phyloP scores from a whole-genome alignment of 257 asterid genomes.

The Agastache rugosa region DNA sequence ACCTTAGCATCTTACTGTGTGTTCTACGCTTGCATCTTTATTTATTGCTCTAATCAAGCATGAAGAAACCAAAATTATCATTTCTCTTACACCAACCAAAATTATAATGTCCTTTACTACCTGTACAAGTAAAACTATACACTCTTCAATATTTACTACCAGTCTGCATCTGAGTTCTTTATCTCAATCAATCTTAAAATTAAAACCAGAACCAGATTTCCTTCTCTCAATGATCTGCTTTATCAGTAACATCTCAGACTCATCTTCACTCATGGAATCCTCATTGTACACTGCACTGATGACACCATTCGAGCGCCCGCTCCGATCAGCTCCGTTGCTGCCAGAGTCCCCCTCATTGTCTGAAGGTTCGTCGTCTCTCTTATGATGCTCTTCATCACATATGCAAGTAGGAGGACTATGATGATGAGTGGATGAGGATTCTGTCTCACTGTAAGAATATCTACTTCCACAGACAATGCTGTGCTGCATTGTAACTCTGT shows the following conservation, averaged over 20 bases:
- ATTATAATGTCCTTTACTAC: constrained; percentile 12
- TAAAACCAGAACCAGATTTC: constrained; percentile 44
- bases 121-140: constrained; percentile 42
- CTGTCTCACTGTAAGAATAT: constrained; percentile 40
- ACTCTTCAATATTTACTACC: constrained; percentile 26
- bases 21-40: neutral
- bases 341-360: constrained; percentile 5
- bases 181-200: constrained; percentile 36
- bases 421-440: constrained; percentile 41
- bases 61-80: neutral
- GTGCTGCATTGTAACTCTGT: constrained; percentile 36
- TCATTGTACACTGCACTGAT: neutral
- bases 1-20: neutral
- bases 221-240: constrained; percentile 49
- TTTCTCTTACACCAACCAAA: neutral
- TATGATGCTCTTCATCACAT: constrained; percentile 34
- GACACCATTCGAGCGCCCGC: neutral
- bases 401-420: constrained; percentile 43
- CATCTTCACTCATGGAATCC: constrained; percentile 44
- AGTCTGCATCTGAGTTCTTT: constrained; percentile 4
- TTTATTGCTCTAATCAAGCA: neutral
- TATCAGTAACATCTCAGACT: constrained; percentile 49
- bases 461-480: constrained; percentile 28
- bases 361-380: constrained; percentile 22
- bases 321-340: neutral